These are phyloP conservation scores for Botrytis sinoallii DNA, from an alignment of 2,329 filamentous ascomycete genomes.

Conservation along the genomic window DNA sequence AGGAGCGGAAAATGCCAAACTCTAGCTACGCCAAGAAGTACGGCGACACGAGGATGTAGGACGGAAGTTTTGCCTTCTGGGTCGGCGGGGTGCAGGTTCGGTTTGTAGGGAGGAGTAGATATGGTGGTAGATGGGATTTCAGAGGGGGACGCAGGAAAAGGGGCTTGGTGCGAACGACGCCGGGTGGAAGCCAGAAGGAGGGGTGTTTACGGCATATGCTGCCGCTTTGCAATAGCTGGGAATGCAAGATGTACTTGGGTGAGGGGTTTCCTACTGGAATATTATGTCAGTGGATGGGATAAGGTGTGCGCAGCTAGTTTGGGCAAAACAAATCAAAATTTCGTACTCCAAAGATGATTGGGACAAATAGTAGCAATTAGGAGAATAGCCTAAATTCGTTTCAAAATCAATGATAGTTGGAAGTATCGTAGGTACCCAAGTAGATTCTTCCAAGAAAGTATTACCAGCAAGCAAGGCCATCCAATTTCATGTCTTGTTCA, in stretches of 20 bases:
- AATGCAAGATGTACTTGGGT: slow-evolving; percentile 3
- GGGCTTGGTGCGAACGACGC: slow-evolving; percentile 22
- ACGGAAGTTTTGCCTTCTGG: slow-evolving; percentile 41
- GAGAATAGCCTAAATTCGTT: background rate
- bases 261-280: background rate
- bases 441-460: background rate
- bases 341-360: background rate
- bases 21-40: slow-evolving; percentile 69
- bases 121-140: slow-evolving; percentile 14
- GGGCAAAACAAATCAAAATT: background rate
- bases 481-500: background rate
- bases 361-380: background rate
- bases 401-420: background rate
- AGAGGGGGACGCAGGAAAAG: slow-evolving; percentile 14
- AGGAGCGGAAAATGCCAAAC: slow-evolving; percentile 73
- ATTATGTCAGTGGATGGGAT: background rate
- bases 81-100: slow-evolving; percentile 30
- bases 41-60: slow-evolving; percentile 74
- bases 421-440: background rate
- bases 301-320: background rate
- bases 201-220: slow-evolving; percentile 38
- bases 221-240: slow-evolving; percentile 35
- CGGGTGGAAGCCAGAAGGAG: slow-evolving; percentile 36
- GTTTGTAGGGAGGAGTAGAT: slow-evolving; percentile 21
- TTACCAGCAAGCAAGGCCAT: background rate